phyloP scores from a whole-genome alignment of 306 rosid species.

The Inga oerstediana region DNA sequence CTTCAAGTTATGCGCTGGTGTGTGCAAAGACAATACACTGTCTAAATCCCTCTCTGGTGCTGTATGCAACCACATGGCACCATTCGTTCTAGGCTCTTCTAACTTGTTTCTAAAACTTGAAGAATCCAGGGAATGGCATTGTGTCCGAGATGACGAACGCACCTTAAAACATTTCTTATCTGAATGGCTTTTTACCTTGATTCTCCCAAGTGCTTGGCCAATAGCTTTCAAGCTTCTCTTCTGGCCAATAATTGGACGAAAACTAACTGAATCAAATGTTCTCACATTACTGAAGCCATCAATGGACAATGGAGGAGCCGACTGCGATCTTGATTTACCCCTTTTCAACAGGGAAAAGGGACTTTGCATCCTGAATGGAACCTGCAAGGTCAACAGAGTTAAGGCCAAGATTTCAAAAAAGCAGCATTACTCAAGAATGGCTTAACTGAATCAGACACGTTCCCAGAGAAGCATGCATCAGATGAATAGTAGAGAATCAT shows the following conservation, averaged over 20 bases:
- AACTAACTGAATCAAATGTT: constrained; percentile 51
- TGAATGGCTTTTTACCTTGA: constrained; percentile 44
- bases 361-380: constrained; percentile 64
- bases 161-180: constrained; percentile 35
- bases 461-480: constrained; percentile 19
- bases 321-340: constrained; percentile 37
- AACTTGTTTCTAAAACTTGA: constrained; percentile 32
- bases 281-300: constrained; percentile 22
- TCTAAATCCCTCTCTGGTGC: constrained; percentile 59
- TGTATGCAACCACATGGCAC: constrained; percentile 51
- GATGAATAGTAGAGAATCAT: constrained; percentile 30
- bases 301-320: constrained; percentile 23
- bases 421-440: not conserved
- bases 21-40: constrained; percentile 71
- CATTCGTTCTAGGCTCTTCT: constrained; percentile 25
- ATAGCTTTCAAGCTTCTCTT: constrained; percentile 53
- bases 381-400: constrained; percentile 54
- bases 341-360: constrained; percentile 64
- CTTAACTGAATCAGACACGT: not conserved
- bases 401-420: constrained; percentile 14
- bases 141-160: constrained; percentile 30
- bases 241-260: constrained; percentile 44
- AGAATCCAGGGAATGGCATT: constrained; percentile 29
- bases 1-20: constrained; percentile 50
- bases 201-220: constrained; percentile 40